phyloP scores from a whole-genome alignment of 257 asterid species.

The Knoxia roxburghii region DNA sequence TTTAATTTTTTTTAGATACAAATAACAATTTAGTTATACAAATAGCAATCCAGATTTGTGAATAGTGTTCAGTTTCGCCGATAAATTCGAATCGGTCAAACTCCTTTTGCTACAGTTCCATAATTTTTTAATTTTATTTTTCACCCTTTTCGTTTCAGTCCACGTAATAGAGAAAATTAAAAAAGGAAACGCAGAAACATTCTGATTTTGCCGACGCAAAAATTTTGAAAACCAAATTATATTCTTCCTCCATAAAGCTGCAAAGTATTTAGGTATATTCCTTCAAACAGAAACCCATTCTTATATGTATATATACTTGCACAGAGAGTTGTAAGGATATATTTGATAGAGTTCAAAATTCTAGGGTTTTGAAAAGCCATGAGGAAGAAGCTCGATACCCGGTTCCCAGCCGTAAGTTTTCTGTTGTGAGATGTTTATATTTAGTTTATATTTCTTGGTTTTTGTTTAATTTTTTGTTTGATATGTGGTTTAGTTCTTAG shows the following conservation, averaged over 20 bases:
- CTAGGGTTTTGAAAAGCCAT: conserved; percentile 29
- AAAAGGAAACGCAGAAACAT: not conserved
- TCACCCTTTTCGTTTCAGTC: not conserved
- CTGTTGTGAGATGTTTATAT: not conserved
- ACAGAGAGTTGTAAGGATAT: not conserved
- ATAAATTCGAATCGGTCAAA: conserved; percentile 5
- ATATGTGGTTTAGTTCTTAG: not conserved
- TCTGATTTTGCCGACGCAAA: not conserved
- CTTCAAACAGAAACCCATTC: not conserved
- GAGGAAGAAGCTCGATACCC: conserved; percentile 79
- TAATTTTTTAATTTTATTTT: not conserved
- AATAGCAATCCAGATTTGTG: not conserved
- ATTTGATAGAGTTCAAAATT: not conserved
- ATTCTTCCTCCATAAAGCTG: conserved; percentile 1
- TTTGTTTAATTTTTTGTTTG: not conserved
- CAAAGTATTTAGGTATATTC: conserved; percentile 4
- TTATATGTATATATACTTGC: not conserved
- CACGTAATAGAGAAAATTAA: too few relatives aligned
- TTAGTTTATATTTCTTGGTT: not conserved
- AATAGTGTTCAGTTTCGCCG: not conserved
- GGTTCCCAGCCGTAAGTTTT: conserved; percentile 69
- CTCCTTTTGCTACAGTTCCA: not conserved
- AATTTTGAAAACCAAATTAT: not conserved
- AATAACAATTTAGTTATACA: too few relatives aligned
- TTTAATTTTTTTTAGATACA: too few relatives aligned